Base-by-base conservation (phyloP, 768 basidiomycete genomes). In the Suillus americanus region DNA sequence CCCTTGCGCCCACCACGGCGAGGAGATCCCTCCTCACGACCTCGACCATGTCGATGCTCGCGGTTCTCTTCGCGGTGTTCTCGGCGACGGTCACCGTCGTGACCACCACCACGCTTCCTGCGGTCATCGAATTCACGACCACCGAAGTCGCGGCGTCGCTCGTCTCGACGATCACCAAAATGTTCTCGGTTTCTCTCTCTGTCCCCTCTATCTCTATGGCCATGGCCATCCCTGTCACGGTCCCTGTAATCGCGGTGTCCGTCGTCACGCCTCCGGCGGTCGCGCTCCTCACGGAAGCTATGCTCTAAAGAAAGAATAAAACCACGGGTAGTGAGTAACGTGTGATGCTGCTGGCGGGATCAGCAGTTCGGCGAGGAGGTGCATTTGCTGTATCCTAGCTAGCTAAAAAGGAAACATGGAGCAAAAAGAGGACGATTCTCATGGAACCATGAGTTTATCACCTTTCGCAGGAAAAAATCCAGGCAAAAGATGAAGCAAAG, bases 381-480 rank as follows among this genome's bases (percentile, higher is more conserved):
- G 74, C 74, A 76, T 73, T 72, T 43, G 71, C 72, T 57, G 69
- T 59, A 75, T 74, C 83, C 82, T 80, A 81, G 88, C 87, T 89
- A 89, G 88, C 89, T 90, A 84, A 78, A 79, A 76, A 82, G 77
- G 71, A 62, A 78, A 78, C 75, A 86, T 79, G 82, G 86, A 75
- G 78, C 75, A 72, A 64, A 45, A 69, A 71, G 65, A 71, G 71
- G 71, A 69, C 60, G 28, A 53, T 53, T 30, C 51, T 53, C 51
- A 66, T 73, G 83, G 85, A 86, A 86, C 85, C 86, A 86, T 87
- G 85, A 87, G 85, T 82, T 82, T 83, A 79, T 81, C 78, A 78
- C 82, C 78, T 78, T 76, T 72, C 72, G 71, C 74, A 73, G 73
- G 68, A 73, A 83, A 84, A 83, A 70, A 71, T 64, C 64, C 65